Evolutionary conservation across 176 grass and related monocot genomes (phyloP).

Genomic region (Chloris gayana): DNA sequence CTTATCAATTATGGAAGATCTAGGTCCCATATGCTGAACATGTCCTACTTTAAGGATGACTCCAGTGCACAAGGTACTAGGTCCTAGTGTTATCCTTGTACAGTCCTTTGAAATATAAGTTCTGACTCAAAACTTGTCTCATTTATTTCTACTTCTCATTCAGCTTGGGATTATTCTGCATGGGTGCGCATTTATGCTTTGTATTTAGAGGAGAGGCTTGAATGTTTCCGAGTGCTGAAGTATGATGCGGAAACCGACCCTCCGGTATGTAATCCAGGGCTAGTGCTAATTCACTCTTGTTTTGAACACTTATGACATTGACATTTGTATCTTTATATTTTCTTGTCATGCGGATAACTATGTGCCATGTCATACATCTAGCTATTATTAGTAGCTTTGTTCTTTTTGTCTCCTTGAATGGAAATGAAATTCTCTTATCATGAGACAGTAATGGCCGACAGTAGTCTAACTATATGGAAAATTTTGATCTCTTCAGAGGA

Average conservation of each 20-base stretch:
- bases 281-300: slow-evolving; percentile 2
- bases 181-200: slow-evolving; percentile 95
- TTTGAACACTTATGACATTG: background rate
- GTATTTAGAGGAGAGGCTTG: slow-evolving; percentile 97
- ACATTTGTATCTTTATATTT: slow-evolving; percentile 7
- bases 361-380: background rate
- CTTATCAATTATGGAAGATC: slow-evolving; percentile 98
- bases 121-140: slow-evolving; percentile 22
- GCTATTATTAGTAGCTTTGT: background rate
- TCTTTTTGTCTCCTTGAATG: background rate
- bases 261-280: slow-evolving; percentile 59
- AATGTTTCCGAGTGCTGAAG: slow-evolving; percentile 96
- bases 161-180: slow-evolving; percentile 99
- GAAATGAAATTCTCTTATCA: background rate
- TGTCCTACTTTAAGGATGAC: slow-evolving; percentile 99
- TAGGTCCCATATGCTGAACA: slow-evolving; percentile 94
- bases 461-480: slow-evolving; percentile 14
- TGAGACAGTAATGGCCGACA: background rate
- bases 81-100: slow-evolving; percentile 21
- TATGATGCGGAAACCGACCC: slow-evolving; percentile 94
- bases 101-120: slow-evolving; percentile 30
- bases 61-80: slow-evolving; percentile 88
- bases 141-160: slow-evolving; percentile 41
- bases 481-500: slow-evolving; percentile 69
- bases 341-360: background rate